These are phyloP conservation scores for Umbilicaria muhlenbergii DNA, from an alignment of 495 filamentous ascomycete genomes.

Conservation along the genomic window DNA sequence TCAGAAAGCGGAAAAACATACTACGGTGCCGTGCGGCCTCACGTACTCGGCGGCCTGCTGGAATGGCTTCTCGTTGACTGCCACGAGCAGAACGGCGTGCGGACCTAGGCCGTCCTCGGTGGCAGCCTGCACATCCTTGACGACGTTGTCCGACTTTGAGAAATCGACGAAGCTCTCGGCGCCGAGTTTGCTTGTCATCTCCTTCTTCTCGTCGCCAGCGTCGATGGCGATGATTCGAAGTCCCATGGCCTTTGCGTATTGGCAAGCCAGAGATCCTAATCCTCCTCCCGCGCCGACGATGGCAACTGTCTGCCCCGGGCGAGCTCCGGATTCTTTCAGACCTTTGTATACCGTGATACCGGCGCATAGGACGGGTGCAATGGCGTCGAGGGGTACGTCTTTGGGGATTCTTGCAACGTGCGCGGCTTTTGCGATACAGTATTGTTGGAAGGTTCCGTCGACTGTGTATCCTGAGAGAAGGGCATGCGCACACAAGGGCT, in stretches of 20 bases:
- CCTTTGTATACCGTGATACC: slow-evolving; percentile 93
- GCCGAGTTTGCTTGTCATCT: slow-evolving; percentile 53
- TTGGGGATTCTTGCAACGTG: slow-evolving; percentile 71
- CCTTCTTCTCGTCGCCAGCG: slow-evolving; percentile 58
- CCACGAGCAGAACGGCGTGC: slow-evolving; percentile 75
- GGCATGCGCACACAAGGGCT: slow-evolving; percentile 61
- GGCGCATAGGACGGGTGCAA: slow-evolving; percentile 72
- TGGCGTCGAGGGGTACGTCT: slow-evolving; percentile 54
- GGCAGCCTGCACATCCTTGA: slow-evolving; percentile 62
- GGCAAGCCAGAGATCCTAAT: slow-evolving; percentile 64
- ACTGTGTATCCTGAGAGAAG: slow-evolving; percentile 78
- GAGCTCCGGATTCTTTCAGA: slow-evolving; percentile 62
- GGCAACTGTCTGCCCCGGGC: slow-evolving; percentile 64
- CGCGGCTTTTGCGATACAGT: slow-evolving; percentile 69
- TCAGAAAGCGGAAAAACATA: slow-evolving; percentile 19
- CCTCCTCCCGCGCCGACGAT: slow-evolving; percentile 85
- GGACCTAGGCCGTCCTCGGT: slow-evolving; percentile 69
- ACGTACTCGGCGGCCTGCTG: slow-evolving; percentile 84
- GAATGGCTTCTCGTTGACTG: slow-evolving; percentile 79
- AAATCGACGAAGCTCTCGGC: slow-evolving; percentile 66
- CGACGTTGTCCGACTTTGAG: slow-evolving; percentile 52
- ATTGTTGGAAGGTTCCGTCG: slow-evolving; percentile 87
- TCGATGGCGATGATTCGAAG: slow-evolving; percentile 66
- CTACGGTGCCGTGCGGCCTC: slow-evolving; percentile 58
- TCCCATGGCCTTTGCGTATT: slow-evolving; percentile 86